These are phyloP conservation scores for Cladosporium sp. DNA, from an alignment of 2,329 filamentous ascomycete genomes.

Conservation along the genomic window DNA sequence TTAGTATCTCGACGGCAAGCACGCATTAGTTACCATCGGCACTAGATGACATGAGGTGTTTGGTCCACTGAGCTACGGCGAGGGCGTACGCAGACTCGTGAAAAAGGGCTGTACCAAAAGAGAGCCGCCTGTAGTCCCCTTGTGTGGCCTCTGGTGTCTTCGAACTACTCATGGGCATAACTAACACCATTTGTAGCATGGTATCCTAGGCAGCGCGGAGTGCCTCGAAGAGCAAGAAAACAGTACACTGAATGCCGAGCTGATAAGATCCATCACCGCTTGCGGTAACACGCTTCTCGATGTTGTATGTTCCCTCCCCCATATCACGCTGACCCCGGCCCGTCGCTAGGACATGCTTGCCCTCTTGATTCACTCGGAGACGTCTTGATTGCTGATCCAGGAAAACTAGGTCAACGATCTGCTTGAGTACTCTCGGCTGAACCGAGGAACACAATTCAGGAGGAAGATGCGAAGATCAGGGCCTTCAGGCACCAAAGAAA, in stretches of 20 bases:
- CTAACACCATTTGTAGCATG: conserved; percentile 37
- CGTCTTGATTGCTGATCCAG: neutral
- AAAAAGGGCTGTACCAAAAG: neutral
- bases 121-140: neutral
- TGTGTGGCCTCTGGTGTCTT: neutral
- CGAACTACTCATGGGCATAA: neutral
- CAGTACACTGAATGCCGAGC: conserved; percentile 44
- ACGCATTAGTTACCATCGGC: neutral
- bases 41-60: neutral
- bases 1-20: neutral
- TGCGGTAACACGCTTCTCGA: conserved; percentile 56
- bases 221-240: conserved; percentile 44
- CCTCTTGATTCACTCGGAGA: neutral
- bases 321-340: neutral
- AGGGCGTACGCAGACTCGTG: neutral
- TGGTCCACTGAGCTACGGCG: neutral
- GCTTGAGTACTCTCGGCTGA: conserved; percentile 51
- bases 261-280: conserved; percentile 52
- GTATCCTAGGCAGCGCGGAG: conserved; percentile 51
- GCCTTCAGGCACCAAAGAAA: neutral
- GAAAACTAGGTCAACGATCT: conserved; percentile 39
- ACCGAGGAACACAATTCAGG: conserved; percentile 34
- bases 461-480: neutral
- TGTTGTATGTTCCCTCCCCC: conserved; percentile 34
- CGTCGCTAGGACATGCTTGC: neutral